Base-by-base conservation (phyloP, 1,284 basidiomycete genomes). In the Phylloporus sp. region DNA sequence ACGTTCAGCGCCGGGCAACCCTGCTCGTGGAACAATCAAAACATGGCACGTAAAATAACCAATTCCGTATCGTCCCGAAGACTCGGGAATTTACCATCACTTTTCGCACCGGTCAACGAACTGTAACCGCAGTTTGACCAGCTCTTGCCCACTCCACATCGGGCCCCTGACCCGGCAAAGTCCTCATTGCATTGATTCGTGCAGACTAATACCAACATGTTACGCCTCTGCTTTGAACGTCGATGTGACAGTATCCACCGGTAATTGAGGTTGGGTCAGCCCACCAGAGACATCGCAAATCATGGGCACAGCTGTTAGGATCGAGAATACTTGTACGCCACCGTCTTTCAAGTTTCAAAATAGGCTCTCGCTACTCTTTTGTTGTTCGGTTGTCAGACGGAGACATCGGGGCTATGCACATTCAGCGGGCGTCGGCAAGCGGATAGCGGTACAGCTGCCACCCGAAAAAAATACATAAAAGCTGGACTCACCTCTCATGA, bases 381-480 rank as follows among this genome's bases (percentile, higher is more conserved):
- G 50, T 57, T 34, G 56, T 46, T 66, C 60, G 68, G 62, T 49
- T 58, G 47, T 60, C 24, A 29, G 28, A 56, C 56, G 58, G 24
- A 20, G 34, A 31, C 44, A 51, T 58, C 57, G 60, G 37, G 69
- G 69, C 71, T 70, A 58, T 70, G 71, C 68, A 58, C n/a, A 54
- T 31, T 29, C 18, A n/a, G 29, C 40, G 20, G 31, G 37, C 39
- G 47, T 60, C 62, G 65, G 59, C 42, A 68, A 62, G 28, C 22
- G 29, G 34, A 37, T 37, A 15, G 3, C 22, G 12, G 51, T 24
- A 29, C 26, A 44, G 64, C 44, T 47, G 54, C 55, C 40, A 29
- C 29, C 34, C 34, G 34, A 37, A 18, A 32, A 39, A 58, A 52
- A 44, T 31, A 37, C 5, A 24, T n/a, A 55, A 22, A 22, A 28